Evolutionary conservation across 306 rosid species (phyloP).

Genomic region (Rubus parviflorus): DNA sequence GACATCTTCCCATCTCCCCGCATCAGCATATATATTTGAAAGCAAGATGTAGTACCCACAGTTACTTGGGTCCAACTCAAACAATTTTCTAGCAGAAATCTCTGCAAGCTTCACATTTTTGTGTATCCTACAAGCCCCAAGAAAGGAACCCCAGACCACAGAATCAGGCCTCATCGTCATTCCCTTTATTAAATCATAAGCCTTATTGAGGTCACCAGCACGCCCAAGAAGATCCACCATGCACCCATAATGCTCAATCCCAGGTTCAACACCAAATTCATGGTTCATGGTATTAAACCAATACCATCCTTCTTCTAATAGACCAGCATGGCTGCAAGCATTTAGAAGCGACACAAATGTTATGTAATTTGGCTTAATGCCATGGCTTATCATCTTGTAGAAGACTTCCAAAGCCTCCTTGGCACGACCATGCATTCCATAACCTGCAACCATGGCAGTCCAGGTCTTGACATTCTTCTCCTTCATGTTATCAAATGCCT

Average conservation of each 20-base stretch:
- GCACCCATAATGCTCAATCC: conserved; percentile 76
- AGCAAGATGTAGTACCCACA: conserved; percentile 77
- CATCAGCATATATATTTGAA: conserved; percentile 75
- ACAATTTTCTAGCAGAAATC: conserved; percentile 60
- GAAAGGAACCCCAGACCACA: conserved; percentile 82
- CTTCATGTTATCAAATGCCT: conserved; percentile 64
- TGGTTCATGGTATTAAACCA: conserved; percentile 66
- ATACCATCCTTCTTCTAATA: conserved; percentile 69
- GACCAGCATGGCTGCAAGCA: conserved; percentile 83
- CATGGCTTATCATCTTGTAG: conserved; percentile 49
- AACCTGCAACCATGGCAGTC: conserved; percentile 76
- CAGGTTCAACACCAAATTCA: conserved; percentile 59
- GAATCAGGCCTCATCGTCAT: conserved; percentile 69
- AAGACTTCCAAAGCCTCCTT: conserved; percentile 64
- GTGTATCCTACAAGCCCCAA: conserved; percentile 72
- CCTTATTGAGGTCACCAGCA: conserved; percentile 61
- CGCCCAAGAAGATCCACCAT: conserved; percentile 85
- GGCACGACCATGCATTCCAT: conserved; percentile 76
- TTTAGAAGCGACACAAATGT: conserved; percentile 68
- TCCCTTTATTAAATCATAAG: conserved; percentile 65
- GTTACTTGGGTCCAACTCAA: conserved; percentile 68
- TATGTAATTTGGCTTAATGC: conserved; percentile 59
- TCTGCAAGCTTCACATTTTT: conserved; percentile 69
- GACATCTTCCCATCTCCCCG: conserved; percentile 73
- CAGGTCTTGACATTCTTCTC: conserved; percentile 71